These are phyloP conservation scores for Boletus reticulatus DNA, from an alignment of 768 basidiomycete genomes.

Conservation along the genomic window DNA sequence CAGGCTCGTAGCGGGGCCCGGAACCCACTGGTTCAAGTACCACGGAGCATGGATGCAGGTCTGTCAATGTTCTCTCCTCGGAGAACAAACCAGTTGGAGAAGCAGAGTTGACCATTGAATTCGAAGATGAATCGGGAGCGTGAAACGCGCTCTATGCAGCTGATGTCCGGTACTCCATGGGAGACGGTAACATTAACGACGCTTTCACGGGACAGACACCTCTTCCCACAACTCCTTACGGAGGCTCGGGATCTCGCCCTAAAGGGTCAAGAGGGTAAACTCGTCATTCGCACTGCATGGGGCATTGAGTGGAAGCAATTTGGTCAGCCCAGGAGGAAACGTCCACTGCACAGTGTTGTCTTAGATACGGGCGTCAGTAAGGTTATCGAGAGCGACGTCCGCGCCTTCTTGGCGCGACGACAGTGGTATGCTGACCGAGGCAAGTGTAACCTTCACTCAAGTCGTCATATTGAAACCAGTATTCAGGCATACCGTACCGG, in stretches of 20 bases:
- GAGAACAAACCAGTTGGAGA: background rate
- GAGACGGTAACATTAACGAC: conserved; percentile 95
- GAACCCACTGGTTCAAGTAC: conserved; percentile 91
- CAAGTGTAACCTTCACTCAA: conserved; percentile 32
- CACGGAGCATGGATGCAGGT: conserved; percentile 96
- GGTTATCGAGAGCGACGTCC: conserved; percentile 76
- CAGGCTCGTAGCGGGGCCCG: conserved; percentile 94
- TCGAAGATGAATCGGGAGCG: conserved; percentile 89
- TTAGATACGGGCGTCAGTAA: conserved; percentile 81
- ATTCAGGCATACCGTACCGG: conserved; percentile 90
- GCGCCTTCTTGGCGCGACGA: conserved; percentile 75
- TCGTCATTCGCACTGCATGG: conserved; percentile 96
- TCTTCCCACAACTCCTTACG: conserved; percentile 77
- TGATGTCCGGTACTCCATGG: conserved; percentile 93
- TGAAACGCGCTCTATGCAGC: conserved; percentile 87
- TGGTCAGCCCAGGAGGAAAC: conserved; percentile 84
- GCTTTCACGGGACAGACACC: conserved; percentile 76
- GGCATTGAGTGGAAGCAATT: conserved; percentile 96
- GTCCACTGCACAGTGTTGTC: conserved; percentile 87
- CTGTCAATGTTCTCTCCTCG: conserved; percentile 2
- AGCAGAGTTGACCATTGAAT: conserved; percentile 1
- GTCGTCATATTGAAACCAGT: conserved; percentile 4
- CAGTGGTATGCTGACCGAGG: conserved; percentile 98
- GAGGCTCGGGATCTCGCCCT: conserved; percentile 92
- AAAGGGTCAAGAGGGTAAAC: conserved; percentile 85